These are phyloP conservation scores for Ascomycota sp. DNA, from an alignment of 2,329 filamentous ascomycete genomes.

Conservation along the genomic window DNA sequence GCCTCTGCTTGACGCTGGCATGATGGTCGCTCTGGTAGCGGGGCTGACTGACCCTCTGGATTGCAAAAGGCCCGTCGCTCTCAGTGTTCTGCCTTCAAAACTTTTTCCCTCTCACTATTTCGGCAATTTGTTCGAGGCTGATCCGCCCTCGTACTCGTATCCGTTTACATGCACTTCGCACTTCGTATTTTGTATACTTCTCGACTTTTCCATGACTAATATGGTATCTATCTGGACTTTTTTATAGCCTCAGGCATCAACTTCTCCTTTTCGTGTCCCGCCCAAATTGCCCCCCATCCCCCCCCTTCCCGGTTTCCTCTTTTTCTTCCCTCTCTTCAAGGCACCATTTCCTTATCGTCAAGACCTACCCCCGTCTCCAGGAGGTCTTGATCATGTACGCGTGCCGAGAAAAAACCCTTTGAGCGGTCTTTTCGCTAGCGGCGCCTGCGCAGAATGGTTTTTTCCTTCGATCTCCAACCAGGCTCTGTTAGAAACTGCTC, in stretches of 20 bases:
- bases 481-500: constrained; percentile 82
- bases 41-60: too few relatives aligned
- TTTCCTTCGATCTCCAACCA: constrained; percentile 34
- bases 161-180: too few relatives aligned
- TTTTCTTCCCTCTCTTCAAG: constrained; percentile 23
- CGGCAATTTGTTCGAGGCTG: too few relatives aligned
- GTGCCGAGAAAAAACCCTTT: constrained; percentile 56
- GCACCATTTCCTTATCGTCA: constrained; percentile 95
- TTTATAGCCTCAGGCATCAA: constrained; percentile 10
- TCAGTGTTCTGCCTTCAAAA: not conserved
- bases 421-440: constrained; percentile 94
- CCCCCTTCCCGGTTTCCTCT: constrained; percentile 11
- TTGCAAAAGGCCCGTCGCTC: not conserved
- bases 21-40: constrained; percentile 5
- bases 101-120: too few relatives aligned
- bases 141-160: too few relatives aligned
- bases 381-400: constrained; percentile 76
- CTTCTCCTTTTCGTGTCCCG: not conserved
- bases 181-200: too few relatives aligned
- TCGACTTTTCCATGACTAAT: too few relatives aligned
- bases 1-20: constrained; percentile 39
- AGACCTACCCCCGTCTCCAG: constrained; percentile 45
- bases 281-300: constrained; percentile 2
- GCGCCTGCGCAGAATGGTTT: constrained; percentile 43
- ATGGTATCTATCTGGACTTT: not conserved